phyloP scores from a whole-genome alignment of 2,329 filamentous ascomycete genomes.

The Daldinia sp. region DNA sequence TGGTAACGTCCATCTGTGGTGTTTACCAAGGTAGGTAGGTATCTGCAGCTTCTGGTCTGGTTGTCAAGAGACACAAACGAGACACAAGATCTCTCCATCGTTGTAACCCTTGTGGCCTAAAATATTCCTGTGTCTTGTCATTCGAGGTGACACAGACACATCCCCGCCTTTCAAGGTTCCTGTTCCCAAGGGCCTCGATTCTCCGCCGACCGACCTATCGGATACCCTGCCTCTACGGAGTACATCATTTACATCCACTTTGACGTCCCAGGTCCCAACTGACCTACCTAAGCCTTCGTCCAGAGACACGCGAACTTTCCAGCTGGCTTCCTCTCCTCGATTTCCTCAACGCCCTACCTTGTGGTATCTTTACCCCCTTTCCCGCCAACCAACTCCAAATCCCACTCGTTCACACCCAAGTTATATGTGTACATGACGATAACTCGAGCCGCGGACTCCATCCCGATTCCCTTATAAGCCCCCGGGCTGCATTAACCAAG shows the following conservation, averaged over 20 bases:
- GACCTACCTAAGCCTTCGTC: conserved; percentile 27
- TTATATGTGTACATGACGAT: conserved; percentile 46
- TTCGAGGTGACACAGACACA: conserved; percentile 36
- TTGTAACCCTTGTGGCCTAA: conserved; percentile 31
- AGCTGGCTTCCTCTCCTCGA: conserved; percentile 36
- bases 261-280: conserved; percentile 38
- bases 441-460: conserved; percentile 40
- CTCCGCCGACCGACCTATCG: conserved; percentile 45
- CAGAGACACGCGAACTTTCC: conserved; percentile 41
- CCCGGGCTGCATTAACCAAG: conserved; percentile 43
- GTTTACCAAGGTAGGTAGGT: no score
- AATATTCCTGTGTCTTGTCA: conserved; percentile 25
- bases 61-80: conserved; percentile 11
- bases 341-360: conserved; percentile 38
- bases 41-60: neutral
- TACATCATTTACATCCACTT: conserved; percentile 45
- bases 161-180: conserved; percentile 44
- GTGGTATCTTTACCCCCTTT: conserved; percentile 33
- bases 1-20: neutral
- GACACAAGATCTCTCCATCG: conserved; percentile 17
- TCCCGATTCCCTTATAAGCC: conserved; percentile 46
- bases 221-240: conserved; percentile 45
- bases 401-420: conserved; percentile 30
- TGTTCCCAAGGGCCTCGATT: conserved; percentile 39
- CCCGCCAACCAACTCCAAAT: conserved; percentile 31